A percentile compares a stretch with the other conserved stretches of the same genome.
Conservation (phyloP, 2,329 filamentous ascomycete species). For the Corinectria fuckeliana region DNA sequence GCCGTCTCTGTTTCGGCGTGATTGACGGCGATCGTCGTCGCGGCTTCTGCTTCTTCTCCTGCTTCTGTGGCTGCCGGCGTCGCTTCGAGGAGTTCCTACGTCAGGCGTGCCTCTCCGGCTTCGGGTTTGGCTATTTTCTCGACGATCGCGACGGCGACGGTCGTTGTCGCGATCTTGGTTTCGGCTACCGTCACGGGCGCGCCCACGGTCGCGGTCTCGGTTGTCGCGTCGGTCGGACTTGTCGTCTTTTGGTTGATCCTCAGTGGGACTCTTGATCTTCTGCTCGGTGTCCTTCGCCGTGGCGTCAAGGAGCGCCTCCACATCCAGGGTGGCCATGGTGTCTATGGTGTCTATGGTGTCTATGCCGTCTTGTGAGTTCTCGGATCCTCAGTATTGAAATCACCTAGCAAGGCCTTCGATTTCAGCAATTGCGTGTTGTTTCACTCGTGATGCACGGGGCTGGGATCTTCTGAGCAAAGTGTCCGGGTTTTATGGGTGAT, state of each 20-base stretch:
- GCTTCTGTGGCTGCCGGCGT: constrained; percentile 81
- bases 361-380: constrained; percentile 25
- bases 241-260: constrained; percentile 58
- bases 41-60: constrained; percentile 81
- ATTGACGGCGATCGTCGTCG: constrained; percentile 76
- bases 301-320: constrained; percentile 90
- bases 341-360: constrained; percentile 44
- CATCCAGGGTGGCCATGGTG: constrained; percentile 66
- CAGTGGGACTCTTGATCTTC: constrained; percentile 53
- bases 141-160: constrained; percentile 55
- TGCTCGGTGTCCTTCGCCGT: constrained; percentile 70
- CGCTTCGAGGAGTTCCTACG: constrained; percentile 73
- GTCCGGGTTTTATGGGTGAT: constrained; percentile 20
- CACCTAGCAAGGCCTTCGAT: constrained; percentile 16
- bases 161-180: constrained; percentile 63
- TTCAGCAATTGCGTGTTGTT: constrained; percentile 15
- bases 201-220: constrained; percentile 60
- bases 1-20: constrained; percentile 75
- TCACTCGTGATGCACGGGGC: constrained; percentile 10
- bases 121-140: constrained; percentile 62
- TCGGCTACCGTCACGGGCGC: constrained; percentile 61
- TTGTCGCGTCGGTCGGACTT: constrained; percentile 55
- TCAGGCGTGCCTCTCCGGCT: constrained; percentile 58
- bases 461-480: constrained; percentile 21
- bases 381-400: constrained; percentile 4